Base-by-base conservation (phyloP, 2,329 filamentous ascomycete genomes). In the Colletotrichum spaethianum region DNA sequence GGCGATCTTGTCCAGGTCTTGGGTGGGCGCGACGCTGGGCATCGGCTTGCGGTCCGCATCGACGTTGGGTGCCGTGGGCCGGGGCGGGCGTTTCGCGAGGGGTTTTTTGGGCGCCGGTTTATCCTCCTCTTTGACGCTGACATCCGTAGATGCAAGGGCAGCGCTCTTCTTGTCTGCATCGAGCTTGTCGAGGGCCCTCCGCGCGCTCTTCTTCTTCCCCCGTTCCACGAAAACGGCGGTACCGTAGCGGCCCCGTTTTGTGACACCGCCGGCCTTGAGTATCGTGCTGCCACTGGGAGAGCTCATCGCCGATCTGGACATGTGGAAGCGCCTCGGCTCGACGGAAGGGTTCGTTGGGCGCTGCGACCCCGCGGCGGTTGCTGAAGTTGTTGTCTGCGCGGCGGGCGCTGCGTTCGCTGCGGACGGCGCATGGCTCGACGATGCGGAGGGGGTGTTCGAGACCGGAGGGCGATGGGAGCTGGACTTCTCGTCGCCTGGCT, bases 161-260 rank as follows among this genome's bases (percentile, higher is more conserved):
- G 31, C 44, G 16, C 40, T 23, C 44, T 44, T 64, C 18, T 59
- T 48, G 53, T 79, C 79, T 7, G 74, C 76, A 18, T 78, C 75
- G 36, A 81, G 68, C 57, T 77, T 77, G 16, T 79, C 76, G 72
- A 77, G 74, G 52, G 63, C 46, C 9, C 36, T 61, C 40, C 57
- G 69, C 4, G 67, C 46, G 26, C 48, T 81, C 77, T 77, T 85
- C 74, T 77, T 84, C 60, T 83, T 82, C 57, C 82, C 85, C 14
- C 87, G 85, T 78, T 91, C 89, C 4, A 91, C 83, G 71, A 91
- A 91, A 2, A 90, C 80, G 9, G 88, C 84, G n/a, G 86, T 81
- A 4, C 80, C 80, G 42, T 82, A 79, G 18, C 84, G 82, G 5
- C 74, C 75, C 66, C 82, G 83, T 78, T 87, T 88, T 20, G 82